Evolutionary conservation across 768 basidiomycete genomes (phyloP).

Genomic region (Naganishia onofrii): DNA sequence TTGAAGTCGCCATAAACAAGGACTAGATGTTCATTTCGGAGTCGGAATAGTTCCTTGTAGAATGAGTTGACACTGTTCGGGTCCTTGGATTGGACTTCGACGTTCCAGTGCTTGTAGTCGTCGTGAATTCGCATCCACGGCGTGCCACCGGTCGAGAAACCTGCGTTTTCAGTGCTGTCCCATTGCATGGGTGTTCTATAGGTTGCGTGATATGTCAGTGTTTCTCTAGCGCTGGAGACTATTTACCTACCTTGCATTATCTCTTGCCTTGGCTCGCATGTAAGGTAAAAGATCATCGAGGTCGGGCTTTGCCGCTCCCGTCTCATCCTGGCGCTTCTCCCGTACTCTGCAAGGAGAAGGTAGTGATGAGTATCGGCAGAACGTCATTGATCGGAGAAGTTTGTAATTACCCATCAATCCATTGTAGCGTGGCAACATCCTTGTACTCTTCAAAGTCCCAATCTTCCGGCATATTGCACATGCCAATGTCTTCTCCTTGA

Average conservation of each 20-base stretch:
- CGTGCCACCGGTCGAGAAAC: conserved; percentile 60
- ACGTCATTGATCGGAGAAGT: not conserved
- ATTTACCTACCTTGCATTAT: conserved; percentile 61
- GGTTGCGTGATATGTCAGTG: not conserved
- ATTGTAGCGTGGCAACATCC: conserved; percentile 59
- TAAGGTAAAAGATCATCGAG: conserved; percentile 64
- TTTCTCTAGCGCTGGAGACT: not conserved
- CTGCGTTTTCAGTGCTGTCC: conserved; percentile 60
- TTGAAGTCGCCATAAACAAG: conserved; percentile 66
- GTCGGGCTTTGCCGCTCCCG: conserved; percentile 56
- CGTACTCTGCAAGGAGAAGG: conserved; percentile 16
- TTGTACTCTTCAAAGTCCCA: conserved; percentile 75
- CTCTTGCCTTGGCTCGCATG: conserved; percentile 65
- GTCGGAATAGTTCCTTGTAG: conserved; percentile 60
- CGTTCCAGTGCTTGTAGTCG: conserved; percentile 65
- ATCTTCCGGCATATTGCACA: conserved; percentile 54
- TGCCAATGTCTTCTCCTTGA: conserved; percentile 69
- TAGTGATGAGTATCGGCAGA: not conserved
- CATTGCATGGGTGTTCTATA: conserved; percentile 55
- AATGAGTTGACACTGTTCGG: conserved; percentile 61
- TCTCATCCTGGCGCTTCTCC: conserved; percentile 33
- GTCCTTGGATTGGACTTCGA: conserved; percentile 56
- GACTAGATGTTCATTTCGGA: conserved; percentile 61
- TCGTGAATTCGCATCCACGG: conserved; percentile 77
- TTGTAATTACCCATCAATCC: conserved; percentile 25